A percentile compares a stretch with the other conserved stretches of the same genome.
Evolutionary conservation across 1,139 yeast species (phyloP).

Genomic region (Scheffersomyces stambukii): DNA sequence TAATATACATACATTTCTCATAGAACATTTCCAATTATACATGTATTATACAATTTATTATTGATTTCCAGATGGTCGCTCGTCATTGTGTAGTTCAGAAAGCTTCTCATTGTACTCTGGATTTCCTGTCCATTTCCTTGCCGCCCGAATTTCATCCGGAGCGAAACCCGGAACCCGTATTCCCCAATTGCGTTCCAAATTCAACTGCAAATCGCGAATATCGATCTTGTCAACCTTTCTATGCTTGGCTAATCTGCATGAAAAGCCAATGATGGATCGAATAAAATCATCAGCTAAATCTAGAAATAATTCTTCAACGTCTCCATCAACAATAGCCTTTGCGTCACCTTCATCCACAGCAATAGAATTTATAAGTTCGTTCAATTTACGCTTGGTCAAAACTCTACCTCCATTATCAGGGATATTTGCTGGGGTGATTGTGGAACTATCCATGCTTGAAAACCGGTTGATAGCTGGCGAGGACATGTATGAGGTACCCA

Average conservation of each 20-base stretch:
- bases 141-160: slow-evolving; percentile 83
- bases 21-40: no score
- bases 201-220: slow-evolving; percentile 85
- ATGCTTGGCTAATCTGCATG: slow-evolving; percentile 92
- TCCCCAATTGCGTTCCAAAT: slow-evolving; percentile 93
- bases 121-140: slow-evolving; percentile 78
- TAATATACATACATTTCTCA: background rate
- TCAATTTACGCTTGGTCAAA: slow-evolving; percentile 79
- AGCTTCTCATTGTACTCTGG: slow-evolving; percentile 65
- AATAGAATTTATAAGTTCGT: slow-evolving; percentile 79
- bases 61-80: no score
- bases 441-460: no score
- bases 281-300: slow-evolving; percentile 97
- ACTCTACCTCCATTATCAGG: slow-evolving; percentile 69
- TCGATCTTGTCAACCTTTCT: slow-evolving; percentile 87
- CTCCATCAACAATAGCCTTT: slow-evolving; percentile 89
- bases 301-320: slow-evolving; percentile 84
- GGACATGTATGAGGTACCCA: no score
- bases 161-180: slow-evolving; percentile 91
- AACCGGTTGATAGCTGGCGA: no score
- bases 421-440: slow-evolving; percentile 20
- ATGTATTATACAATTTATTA: no score
- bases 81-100: slow-evolving; percentile 6
- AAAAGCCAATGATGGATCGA: slow-evolving; percentile 83
- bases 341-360: slow-evolving; percentile 86